These are phyloP conservation scores for Acacia crassicarpa DNA, from an alignment of 306 rosid species.

Conservation along the genomic window DNA sequence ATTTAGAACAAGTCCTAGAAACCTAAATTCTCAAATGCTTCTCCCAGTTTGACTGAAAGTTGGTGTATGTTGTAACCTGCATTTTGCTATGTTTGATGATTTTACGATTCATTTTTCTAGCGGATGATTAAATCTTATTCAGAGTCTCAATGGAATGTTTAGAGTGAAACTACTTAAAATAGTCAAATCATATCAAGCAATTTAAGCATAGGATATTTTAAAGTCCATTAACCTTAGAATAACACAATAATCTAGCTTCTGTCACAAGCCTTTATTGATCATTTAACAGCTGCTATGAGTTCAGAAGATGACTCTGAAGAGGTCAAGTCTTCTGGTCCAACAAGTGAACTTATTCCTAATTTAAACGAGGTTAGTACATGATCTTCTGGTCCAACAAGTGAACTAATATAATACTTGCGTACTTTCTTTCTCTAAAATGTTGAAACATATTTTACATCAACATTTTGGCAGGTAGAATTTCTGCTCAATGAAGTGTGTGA, in stretches of 20 bases:
- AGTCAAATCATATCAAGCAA: not conserved
- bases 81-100: not conserved
- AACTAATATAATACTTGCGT: constrained; percentile 29
- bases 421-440: constrained; percentile 23
- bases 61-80: not conserved
- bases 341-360: constrained; percentile 51
- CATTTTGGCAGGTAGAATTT: constrained; percentile 68
- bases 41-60: not conserved
- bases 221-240: constrained; percentile 18
- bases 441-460: constrained; percentile 17
- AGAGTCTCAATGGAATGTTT: not conserved
- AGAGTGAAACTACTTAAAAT: not conserved
- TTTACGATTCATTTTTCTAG: not conserved
- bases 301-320: constrained; percentile 52
- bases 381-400: constrained; percentile 39
- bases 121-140: not conserved
- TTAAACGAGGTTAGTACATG: constrained; percentile 57
- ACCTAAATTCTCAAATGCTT: not conserved
- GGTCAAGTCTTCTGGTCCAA: constrained; percentile 40
- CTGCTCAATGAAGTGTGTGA: constrained; percentile 70
- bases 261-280: constrained; percentile 32
- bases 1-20: not conserved
- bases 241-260: constrained; percentile 25
- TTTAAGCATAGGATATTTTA: not conserved
- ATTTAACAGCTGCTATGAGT: constrained; percentile 46